Evolutionary conservation across 768 basidiomycete species (phyloP).

Genomic region (Pleurotus eryngii): DNA sequence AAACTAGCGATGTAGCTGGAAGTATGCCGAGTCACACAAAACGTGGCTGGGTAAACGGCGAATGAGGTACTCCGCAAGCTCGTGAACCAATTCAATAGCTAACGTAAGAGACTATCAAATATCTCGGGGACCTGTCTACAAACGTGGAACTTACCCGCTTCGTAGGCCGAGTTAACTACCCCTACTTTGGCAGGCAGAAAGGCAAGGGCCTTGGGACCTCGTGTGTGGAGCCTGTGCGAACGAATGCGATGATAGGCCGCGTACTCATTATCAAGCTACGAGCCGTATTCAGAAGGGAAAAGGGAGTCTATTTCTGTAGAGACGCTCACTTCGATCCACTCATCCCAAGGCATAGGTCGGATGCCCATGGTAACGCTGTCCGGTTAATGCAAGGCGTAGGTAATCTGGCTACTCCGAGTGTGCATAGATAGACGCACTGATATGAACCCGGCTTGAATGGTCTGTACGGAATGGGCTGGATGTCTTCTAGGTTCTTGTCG

Average conservation of each 20-base stretch:
- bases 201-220: conserved; percentile 43
- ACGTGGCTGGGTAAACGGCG: conserved; percentile 61
- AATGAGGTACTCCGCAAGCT: conserved; percentile 64
- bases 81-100: conserved; percentile 69
- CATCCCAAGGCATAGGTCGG: conserved; percentile 61
- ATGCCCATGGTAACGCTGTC: conserved; percentile 68
- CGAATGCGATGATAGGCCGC: conserved; percentile 54
- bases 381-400: not conserved
- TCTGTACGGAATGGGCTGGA: conserved; percentile 59
- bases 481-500: conserved; percentile 33
- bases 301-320: not conserved
- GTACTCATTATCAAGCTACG: conserved; percentile 60
- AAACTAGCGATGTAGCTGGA: conserved; percentile 6
- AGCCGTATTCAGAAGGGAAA: not conserved
- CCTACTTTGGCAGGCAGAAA: conserved; percentile 47
- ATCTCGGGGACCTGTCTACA: not conserved
- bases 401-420: not conserved
- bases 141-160: conserved; percentile 30
- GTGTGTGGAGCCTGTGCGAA: conserved; percentile 48
- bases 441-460: conserved; percentile 64
- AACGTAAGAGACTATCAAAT: not conserved
- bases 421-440: conserved; percentile 41
- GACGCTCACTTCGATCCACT: conserved; percentile 65
- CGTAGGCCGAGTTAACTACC: conserved; percentile 31
- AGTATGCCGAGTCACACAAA: conserved; percentile 45